Percentiles rank a stretch among this genome's conserved stretches.
Evolutionary conservation across 176 grass and related monocot species (phyloP).

Genomic region (Avena atlantica): DNA sequence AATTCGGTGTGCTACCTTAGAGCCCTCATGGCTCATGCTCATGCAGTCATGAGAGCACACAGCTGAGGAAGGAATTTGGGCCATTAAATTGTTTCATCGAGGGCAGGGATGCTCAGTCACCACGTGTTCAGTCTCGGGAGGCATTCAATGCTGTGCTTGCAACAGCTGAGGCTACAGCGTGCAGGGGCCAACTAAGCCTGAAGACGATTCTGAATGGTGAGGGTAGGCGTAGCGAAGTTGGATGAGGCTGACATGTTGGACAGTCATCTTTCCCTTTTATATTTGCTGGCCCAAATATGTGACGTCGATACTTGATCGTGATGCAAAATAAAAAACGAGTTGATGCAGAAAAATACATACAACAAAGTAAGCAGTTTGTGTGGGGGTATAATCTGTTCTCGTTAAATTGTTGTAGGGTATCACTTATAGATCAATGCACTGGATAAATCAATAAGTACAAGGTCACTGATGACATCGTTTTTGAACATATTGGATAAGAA

Average conservation of each 20-base stretch:
- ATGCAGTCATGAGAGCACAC: neutral
- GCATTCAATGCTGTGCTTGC: neutral
- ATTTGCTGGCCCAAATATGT: conserved; percentile 18
- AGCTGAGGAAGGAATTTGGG: neutral
- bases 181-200: neutral
- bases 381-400: neutral
- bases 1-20: neutral
- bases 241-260: conserved; percentile 1
- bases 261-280: neutral
- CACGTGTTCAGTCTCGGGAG: neutral
- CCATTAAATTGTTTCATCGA: neutral
- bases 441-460: conserved; percentile 1
- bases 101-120: neutral
- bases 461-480: neutral
- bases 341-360: neutral
- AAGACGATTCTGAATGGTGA: neutral
- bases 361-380: neutral
- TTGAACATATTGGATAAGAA: neutral
- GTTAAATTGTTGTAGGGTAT: conserved; percentile 9
- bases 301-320: neutral
- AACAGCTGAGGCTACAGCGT: neutral
- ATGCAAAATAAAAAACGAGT: conserved; percentile 2
- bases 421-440: neutral
- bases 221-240: neutral
- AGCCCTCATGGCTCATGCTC: conserved; percentile 7